Base-by-base conservation (phyloP, 441 rosid species). In the Gossypium trilobum region DNA sequence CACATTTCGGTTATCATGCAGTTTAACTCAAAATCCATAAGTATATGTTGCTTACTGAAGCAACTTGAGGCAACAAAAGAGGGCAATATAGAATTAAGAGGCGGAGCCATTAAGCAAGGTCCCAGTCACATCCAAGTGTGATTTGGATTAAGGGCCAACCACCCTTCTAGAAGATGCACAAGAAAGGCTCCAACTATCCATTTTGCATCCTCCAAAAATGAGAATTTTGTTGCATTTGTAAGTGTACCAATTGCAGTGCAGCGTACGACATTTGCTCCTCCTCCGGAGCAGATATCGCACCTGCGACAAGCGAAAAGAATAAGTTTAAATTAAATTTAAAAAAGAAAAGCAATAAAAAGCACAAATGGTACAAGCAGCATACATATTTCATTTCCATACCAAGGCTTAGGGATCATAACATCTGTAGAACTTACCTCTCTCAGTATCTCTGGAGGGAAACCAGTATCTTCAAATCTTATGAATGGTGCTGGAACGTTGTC, bases 201-300 rank as follows among this genome's bases (percentile, higher is more conserved):
- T 84, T 87, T 87, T 87, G 89, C 91, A 86, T 86, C 95, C 89
- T 85, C 90, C 92, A 86, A 89, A 89, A 83, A 85, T 82, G 86
- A 87, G 82, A 84, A 82, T 86, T 78, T 84, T 85, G 83, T 81
- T 81, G 90, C 80, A 85, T 76, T 84, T 79, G 81, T 71, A 79
- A 83, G 78, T 87, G 84, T 87, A 83, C 86, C 93, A 88, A 83
- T 83, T 79, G 85, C 84, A 86, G 87, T 51, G 94, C 94, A 89
- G 94, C 89, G 92, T 89, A 89, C 92, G 94, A 89, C 94, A 89
- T 86, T 78, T 89, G 94, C 94, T 89, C 94, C 94, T 84, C 89
- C 83, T 80, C 89, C 63, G 94, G 94, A 89, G 94, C 94, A 89
- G 85, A 89, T 89, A 89, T 89, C 94, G 94, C 94, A 89, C 94